These are phyloP conservation scores for Strigomonas galati DNA, from an alignment of 208 protist species.

Conservation along the genomic window DNA sequence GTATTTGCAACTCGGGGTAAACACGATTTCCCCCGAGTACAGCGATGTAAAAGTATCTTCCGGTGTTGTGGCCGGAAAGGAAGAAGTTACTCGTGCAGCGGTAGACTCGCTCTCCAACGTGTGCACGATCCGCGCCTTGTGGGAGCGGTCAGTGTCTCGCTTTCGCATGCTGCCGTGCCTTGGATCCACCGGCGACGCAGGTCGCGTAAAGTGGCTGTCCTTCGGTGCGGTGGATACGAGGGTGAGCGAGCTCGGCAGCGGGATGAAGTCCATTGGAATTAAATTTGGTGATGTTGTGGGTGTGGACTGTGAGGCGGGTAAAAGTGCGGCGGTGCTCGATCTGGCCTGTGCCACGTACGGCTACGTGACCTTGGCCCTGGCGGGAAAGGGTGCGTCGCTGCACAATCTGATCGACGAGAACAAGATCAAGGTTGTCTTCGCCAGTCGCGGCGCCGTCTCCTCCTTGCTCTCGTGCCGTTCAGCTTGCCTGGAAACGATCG, in stretches of 20 bases:
- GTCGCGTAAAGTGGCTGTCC: slow-evolving; percentile 61
- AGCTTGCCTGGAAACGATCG: slow-evolving; percentile 63
- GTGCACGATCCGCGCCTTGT: slow-evolving; percentile 57
- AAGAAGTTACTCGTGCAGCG: slow-evolving; percentile 22
- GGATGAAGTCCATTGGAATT: slow-evolving; percentile 54
- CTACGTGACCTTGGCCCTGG: slow-evolving; percentile 62
- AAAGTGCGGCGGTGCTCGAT: slow-evolving; percentile 55
- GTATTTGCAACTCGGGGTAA: slow-evolving; percentile 16
- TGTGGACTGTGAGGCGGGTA: slow-evolving; percentile 65
- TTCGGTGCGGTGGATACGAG: slow-evolving; percentile 64
- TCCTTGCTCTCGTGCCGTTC: slow-evolving; percentile 78
- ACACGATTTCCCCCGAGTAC: no score
- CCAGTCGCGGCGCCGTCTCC: slow-evolving; percentile 50
- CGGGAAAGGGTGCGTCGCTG: slow-evolving; percentile 52
- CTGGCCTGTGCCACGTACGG: slow-evolving; percentile 70
- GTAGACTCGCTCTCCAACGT: slow-evolving; percentile 32
- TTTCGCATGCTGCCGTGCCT: slow-evolving; percentile 64
- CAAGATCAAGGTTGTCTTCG: slow-evolving; percentile 67
- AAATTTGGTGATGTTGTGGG: slow-evolving; percentile 70
- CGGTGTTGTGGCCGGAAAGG: slow-evolving; percentile 20
- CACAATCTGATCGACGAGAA: slow-evolving; percentile 70
- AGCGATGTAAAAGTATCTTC: no score
- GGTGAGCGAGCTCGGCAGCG: slow-evolving; percentile 65
- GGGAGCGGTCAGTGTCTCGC: slow-evolving; percentile 54
- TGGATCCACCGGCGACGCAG: slow-evolving; percentile 42